Percentiles rank a stretch among this genome's conserved stretches.
Evolutionary conservation across 495 filamentous ascomycete genomes (phyloP).

Genomic region (Elaphomyces granulatus): DNA sequence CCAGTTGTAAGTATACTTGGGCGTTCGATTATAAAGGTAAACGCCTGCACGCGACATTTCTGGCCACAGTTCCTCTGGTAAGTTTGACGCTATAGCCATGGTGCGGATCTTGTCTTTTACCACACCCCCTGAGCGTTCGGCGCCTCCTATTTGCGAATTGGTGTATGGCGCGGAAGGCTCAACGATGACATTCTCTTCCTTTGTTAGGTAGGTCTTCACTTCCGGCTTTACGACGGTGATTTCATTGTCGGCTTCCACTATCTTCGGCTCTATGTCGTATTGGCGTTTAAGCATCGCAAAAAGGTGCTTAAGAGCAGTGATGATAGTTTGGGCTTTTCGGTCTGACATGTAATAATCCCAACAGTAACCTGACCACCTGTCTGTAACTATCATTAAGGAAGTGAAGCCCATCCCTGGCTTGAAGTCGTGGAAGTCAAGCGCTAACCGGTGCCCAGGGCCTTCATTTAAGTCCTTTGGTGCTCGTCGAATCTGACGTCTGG

Average conservation of each 20-base stretch:
- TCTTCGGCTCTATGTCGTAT: too few relatives aligned
- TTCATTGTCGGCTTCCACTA: too few relatives aligned
- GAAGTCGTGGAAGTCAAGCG: slow-evolving; percentile 1
- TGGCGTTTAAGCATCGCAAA: too few relatives aligned
- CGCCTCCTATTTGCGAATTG: background rate
- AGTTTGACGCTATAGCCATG: background rate
- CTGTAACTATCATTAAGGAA: too few relatives aligned
- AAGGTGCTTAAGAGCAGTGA: too few relatives aligned
- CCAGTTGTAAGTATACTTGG: slow-evolving; percentile 1
- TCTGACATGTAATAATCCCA: too few relatives aligned
- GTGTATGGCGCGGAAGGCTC: background rate
- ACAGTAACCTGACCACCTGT: too few relatives aligned
- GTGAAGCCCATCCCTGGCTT: too few relatives aligned
- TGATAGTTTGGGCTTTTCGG: too few relatives aligned
- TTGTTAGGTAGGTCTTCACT: background rate
- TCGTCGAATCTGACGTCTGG: background rate
- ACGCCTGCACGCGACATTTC: background rate
- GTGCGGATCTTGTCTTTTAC: slow-evolving; percentile 1
- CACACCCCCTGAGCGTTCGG: background rate
- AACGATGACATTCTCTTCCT: background rate
- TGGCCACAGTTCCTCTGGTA: background rate
- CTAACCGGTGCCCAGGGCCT: background rate
- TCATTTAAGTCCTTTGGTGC: background rate
- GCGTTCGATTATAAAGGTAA: slow-evolving; percentile 2
- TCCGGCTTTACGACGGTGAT: background rate